phyloP scores from a whole-genome alignment of 1,284 basidiomycete species.

The Ustilago hordei region DNA sequence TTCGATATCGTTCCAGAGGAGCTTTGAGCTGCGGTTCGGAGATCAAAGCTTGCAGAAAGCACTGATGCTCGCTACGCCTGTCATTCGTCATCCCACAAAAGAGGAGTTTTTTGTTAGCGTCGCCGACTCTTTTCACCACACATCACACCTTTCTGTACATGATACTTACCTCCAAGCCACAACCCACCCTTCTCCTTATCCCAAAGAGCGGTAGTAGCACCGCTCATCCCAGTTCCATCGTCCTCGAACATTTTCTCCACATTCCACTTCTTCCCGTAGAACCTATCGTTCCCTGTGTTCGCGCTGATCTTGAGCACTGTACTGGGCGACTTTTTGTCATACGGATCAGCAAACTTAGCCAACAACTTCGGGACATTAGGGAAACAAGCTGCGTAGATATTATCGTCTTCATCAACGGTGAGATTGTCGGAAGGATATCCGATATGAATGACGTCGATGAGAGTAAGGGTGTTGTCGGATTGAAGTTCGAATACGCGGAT shows the following conservation, averaged over 20 bases:
- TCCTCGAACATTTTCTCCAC: constrained; percentile 58
- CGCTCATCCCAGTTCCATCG: constrained; percentile 35
- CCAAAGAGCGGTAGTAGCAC: constrained; percentile 42
- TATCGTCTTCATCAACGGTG: constrained; percentile 50
- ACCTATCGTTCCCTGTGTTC: constrained; percentile 48
- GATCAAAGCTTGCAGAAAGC: constrained; percentile 30
- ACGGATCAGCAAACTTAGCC: constrained; percentile 47
- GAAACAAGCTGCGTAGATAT: constrained; percentile 49
- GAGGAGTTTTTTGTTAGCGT: background rate
- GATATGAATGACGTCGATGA: constrained; percentile 51
- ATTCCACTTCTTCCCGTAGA: constrained; percentile 61
- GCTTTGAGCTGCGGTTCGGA: background rate
- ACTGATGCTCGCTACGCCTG: constrained; percentile 28
- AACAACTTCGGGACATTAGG: constrained; percentile 44
- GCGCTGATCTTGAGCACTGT: constrained; percentile 53
- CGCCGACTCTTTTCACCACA: background rate
- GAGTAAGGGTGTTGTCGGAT: constrained; percentile 43
- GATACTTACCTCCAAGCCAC: constrained; percentile 38
- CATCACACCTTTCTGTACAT: background rate
- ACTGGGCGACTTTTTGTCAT: constrained; percentile 24
- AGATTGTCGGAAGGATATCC: constrained; percentile 59
- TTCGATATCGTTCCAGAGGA: too few relatives aligned
- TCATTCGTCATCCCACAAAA: too few relatives aligned
- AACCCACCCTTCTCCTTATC: constrained; percentile 24
- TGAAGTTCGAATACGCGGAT: constrained; percentile 53